These are phyloP conservation scores for Penicillium hordei DNA, from an alignment of 2,329 filamentous ascomycete species.

Conservation along the genomic window DNA sequence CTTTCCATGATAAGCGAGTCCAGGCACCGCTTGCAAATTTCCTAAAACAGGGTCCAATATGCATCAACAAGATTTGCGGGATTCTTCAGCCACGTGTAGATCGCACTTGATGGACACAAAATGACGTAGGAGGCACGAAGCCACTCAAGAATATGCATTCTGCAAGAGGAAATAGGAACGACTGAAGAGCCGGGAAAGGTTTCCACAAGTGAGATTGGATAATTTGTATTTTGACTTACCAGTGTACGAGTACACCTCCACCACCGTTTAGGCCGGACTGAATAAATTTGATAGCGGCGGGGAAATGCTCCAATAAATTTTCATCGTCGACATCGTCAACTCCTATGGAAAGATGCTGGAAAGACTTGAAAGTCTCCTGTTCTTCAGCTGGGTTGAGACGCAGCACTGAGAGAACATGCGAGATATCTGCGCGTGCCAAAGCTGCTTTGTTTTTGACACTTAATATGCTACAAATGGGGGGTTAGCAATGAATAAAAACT, in stretches of 20 bases:
- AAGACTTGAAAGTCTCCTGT: slow-evolving; percentile 59
- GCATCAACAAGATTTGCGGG: slow-evolving; percentile 1
- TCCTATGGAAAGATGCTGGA: slow-evolving; percentile 74
- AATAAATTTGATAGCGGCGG: slow-evolving; percentile 78
- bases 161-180: neutral
- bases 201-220: neutral
- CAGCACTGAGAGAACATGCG: slow-evolving; percentile 84
- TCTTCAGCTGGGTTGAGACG: slow-evolving; percentile 59
- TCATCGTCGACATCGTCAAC: slow-evolving; percentile 90
- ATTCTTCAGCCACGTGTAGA: slow-evolving; percentile 15
- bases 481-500: slow-evolving; percentile 10
- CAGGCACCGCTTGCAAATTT: neutral
- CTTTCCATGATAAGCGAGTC: neutral
- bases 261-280: slow-evolving; percentile 67
- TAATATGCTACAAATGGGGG: slow-evolving; percentile 63
- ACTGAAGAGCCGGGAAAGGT: neutral
- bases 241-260: slow-evolving; percentile 66
- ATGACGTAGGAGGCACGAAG: slow-evolving; percentile 20
- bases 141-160: neutral
- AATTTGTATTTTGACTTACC: slow-evolving; percentile 53
- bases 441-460: slow-evolving; percentile 70
- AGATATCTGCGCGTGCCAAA: slow-evolving; percentile 72
- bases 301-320: slow-evolving; percentile 79
- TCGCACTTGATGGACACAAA: slow-evolving; percentile 12
- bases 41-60: slow-evolving; percentile 5